These are phyloP conservation scores for Aspergillus viridinutans DNA, from an alignment of 2,329 filamentous ascomycete genomes.

Conservation along the genomic window DNA sequence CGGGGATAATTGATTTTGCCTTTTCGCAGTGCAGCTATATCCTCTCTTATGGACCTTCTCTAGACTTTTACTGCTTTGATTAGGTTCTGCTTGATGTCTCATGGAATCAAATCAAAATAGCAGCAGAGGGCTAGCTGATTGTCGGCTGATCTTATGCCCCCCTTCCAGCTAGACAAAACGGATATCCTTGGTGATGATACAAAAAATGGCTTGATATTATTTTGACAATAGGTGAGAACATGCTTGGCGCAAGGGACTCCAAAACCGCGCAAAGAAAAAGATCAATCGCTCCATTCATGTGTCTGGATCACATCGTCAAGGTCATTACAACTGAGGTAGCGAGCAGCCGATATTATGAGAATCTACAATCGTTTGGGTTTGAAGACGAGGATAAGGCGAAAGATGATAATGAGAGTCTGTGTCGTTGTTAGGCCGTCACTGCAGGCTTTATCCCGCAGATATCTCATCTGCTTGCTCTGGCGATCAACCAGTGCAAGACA, in stretches of 20 bases:
- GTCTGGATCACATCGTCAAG: conserved; percentile 42
- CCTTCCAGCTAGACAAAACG: not conserved
- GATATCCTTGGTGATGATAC: not conserved
- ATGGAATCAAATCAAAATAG: not conserved
- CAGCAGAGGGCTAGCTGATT: not conserved
- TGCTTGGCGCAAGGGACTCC: not conserved
- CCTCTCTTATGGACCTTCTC: not conserved
- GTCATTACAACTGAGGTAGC: conserved; percentile 46
- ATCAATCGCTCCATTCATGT: conserved; percentile 4
- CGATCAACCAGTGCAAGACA: conserved; percentile 93
- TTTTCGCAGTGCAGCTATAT: not conserved
- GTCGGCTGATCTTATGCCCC: not conserved
- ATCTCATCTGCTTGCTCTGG: conserved; percentile 69
- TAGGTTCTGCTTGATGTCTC: not conserved
- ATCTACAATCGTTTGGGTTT: conserved; percentile 12
- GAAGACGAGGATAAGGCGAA: conserved; percentile 3
- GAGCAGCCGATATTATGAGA: conserved; percentile 27
- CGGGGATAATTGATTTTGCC: not conserved
- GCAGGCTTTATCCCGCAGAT: not conserved
- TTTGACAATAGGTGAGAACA: not conserved
- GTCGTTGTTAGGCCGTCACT: conserved; percentile 1
- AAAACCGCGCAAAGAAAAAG: not conserved
- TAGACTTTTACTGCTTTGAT: not conserved
- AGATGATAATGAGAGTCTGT: conserved; percentile 8
- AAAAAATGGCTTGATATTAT: not conserved